Evolutionary conservation across 1,284 basidiomycete species (phyloP).

Genomic region (Boletellus deceptivus): DNA sequence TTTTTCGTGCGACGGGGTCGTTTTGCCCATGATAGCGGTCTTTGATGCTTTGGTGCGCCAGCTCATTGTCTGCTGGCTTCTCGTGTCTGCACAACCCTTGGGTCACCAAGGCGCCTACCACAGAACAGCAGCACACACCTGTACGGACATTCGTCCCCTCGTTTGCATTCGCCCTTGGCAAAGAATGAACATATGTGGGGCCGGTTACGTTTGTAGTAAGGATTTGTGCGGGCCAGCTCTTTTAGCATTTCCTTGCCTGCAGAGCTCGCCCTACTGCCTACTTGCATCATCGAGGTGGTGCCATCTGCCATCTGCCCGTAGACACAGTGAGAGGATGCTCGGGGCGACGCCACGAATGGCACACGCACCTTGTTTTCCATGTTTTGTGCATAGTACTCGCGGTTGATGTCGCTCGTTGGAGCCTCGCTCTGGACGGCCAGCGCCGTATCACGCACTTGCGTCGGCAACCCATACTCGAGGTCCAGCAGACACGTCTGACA

Average conservation of each 20-base stretch:
- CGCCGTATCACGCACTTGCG: slow-evolving; percentile 96
- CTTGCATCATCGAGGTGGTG: slow-evolving; percentile 65
- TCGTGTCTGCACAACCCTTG: slow-evolving; percentile 65
- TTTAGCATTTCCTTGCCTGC: slow-evolving; percentile 96
- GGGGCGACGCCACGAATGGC: not conserved
- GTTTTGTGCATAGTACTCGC: slow-evolving; percentile 97
- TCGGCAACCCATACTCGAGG: slow-evolving; percentile 93
- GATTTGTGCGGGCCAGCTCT: slow-evolving; percentile 88
- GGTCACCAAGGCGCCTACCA: not conserved
- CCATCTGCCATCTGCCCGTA: slow-evolving; percentile 55
- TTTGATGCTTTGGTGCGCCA: slow-evolving; percentile 89
- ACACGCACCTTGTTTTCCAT: slow-evolving; percentile 79
- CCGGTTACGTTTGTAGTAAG: slow-evolving; percentile 95
- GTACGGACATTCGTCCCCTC: slow-evolving; percentile 92
- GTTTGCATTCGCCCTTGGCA: slow-evolving; percentile 90
- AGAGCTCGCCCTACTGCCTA: slow-evolving; percentile 60
- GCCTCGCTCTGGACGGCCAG: slow-evolving; percentile 85
- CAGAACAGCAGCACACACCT: slow-evolving; percentile 41
- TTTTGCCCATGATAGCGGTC: slow-evolving; percentile 90
- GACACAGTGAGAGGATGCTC: slow-evolving; percentile 3
- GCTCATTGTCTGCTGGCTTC: slow-evolving; percentile 76
- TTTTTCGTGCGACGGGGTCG: slow-evolving; percentile 90
- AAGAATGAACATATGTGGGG: slow-evolving; percentile 96
- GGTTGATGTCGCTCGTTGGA: slow-evolving; percentile 94
- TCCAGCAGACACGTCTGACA: slow-evolving; percentile 98